These are phyloP conservation scores for Apophysomyces ossiformis DNA, from an alignment of 371 early-diverging fungal species.

Conservation along the genomic window DNA sequence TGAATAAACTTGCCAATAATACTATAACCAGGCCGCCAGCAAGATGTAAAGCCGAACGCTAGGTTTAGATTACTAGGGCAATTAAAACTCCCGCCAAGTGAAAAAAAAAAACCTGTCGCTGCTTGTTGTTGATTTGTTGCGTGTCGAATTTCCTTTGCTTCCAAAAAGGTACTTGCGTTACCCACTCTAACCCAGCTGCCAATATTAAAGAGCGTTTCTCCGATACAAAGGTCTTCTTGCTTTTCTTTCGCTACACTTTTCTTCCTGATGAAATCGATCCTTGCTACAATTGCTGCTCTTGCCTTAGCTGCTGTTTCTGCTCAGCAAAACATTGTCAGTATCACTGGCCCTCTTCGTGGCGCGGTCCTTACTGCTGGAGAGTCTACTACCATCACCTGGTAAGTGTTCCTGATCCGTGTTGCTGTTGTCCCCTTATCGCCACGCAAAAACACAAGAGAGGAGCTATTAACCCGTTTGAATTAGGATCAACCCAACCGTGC, in stretches of 20 bases:
- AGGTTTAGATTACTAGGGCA: too few relatives aligned
- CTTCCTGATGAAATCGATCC: slow-evolving; percentile 30
- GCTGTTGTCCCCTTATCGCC: neutral
- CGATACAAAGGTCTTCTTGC: neutral
- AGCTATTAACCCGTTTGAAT: neutral
- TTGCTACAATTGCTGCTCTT: slow-evolving; percentile 39
- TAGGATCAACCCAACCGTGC: slow-evolving; percentile 32
- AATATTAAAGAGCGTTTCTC: neutral
- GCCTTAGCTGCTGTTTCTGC: slow-evolving; percentile 41
- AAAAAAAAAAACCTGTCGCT: too few relatives aligned
- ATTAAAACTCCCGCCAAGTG: too few relatives aligned
- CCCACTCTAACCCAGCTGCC: slow-evolving; percentile 3
- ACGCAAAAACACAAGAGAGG: neutral
- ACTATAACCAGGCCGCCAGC: too few relatives aligned
- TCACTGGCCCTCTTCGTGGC: slow-evolving; percentile 40
- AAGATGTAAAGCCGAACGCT: too few relatives aligned
- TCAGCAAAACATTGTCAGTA: slow-evolving; percentile 32
- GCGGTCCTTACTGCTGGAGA: slow-evolving; percentile 43
- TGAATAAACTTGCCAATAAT: too few relatives aligned
- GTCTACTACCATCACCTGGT: slow-evolving; percentile 31
- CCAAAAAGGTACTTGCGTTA: neutral
- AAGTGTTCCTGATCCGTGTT: neutral
- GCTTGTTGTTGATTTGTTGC: neutral
- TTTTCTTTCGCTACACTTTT: neutral
- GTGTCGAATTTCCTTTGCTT: neutral